Conservation (phyloP, 2,329 filamentous ascomycete genomes). For the Penicillium sp. region DNA sequence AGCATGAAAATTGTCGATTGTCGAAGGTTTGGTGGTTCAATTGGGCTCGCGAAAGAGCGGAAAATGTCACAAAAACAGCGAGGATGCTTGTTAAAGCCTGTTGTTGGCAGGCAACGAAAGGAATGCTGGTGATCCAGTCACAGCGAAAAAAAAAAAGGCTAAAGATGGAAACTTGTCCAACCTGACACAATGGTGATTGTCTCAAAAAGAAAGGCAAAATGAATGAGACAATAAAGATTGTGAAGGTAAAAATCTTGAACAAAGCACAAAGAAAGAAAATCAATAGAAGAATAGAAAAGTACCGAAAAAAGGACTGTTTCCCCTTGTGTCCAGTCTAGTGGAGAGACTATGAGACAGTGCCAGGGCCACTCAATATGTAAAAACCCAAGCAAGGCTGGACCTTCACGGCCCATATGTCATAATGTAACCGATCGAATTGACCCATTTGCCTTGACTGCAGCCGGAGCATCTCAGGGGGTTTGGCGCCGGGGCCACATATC, state of each 20-base stretch:
- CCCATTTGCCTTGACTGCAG: background rate
- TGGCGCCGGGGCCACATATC: slow-evolving; percentile 7
- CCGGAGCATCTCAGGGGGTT: slow-evolving; percentile 1
- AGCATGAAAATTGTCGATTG: slow-evolving; percentile 1
- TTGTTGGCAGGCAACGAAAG: slow-evolving; percentile 30
- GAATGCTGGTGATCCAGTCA: slow-evolving; percentile 35
- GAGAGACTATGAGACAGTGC: slow-evolving; percentile 5
- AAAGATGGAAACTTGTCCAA: slow-evolving; percentile 18
- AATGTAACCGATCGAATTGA: background rate
- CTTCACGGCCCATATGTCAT: slow-evolving; percentile 5
- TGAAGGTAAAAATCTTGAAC: background rate
- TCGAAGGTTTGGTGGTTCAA: background rate
- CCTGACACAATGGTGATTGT: slow-evolving; percentile 18
- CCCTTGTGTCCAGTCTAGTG: slow-evolving; percentile 4
- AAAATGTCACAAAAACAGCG: slow-evolving; percentile 14
- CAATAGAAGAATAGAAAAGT: slow-evolving; percentile 6
- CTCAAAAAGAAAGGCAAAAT: slow-evolving; percentile 7
- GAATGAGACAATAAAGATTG: slow-evolving; percentile 6
- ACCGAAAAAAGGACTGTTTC: slow-evolving; percentile 15
- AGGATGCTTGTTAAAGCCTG: slow-evolving; percentile 14
- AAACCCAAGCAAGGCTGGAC: slow-evolving; percentile 17
- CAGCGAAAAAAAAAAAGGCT: slow-evolving; percentile 12
- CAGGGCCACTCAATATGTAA: slow-evolving; percentile 11
- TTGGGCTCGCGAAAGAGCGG: slow-evolving; percentile 4
- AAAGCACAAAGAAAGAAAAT: background rate